Percentiles rank a stretch among this genome's conserved stretches.
phyloP scores from a whole-genome alignment of 768 basidiomycete species.

The Podaxis sp. region DNA sequence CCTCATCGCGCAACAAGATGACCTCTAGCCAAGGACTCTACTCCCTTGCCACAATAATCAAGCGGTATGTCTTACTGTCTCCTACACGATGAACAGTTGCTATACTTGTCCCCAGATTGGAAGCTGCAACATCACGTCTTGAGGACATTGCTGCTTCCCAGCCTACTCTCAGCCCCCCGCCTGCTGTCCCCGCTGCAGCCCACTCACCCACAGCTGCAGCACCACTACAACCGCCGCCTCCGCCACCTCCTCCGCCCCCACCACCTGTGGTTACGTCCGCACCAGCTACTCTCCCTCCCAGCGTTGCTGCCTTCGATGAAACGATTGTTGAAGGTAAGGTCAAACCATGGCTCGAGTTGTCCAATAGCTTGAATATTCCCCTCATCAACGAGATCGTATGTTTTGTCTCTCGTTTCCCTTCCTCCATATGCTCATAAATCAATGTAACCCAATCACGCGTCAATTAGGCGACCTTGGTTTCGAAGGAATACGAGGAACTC shows the following conservation, averaged over 20 bases:
- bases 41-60: slow-evolving; percentile 80
- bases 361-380: slow-evolving; percentile 66
- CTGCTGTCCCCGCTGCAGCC: slow-evolving; percentile 15
- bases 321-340: slow-evolving; percentile 72
- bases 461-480: slow-evolving; percentile 63
- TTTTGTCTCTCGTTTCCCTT: slow-evolving; percentile 7
- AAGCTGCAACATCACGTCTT: slow-evolving; percentile 91
- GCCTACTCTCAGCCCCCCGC: slow-evolving; percentile 19
- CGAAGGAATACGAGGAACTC: slow-evolving; percentile 65
- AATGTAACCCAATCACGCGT: background rate
- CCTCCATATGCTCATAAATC: slow-evolving; percentile 1
- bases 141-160: slow-evolving; percentile 79
- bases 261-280: slow-evolving; percentile 35
- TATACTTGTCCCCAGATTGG: slow-evolving; percentile 56
- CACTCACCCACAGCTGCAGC: slow-evolving; percentile 8
- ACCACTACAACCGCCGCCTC: slow-evolving; percentile 19
- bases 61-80: slow-evolving; percentile 51
- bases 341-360: slow-evolving; percentile 71
- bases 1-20: slow-evolving; percentile 17
- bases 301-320: slow-evolving; percentile 73
- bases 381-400: slow-evolving; percentile 78
- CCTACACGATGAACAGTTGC: slow-evolving; percentile 15
- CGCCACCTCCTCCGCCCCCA: slow-evolving; percentile 34
- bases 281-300: slow-evolving; percentile 46
- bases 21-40: slow-evolving; percentile 54